Evolutionary conservation across 1,139 yeast species (phyloP), one percentile per base, ranked within the genome.

Genomic region (Protomyces pachydermus): DNA sequence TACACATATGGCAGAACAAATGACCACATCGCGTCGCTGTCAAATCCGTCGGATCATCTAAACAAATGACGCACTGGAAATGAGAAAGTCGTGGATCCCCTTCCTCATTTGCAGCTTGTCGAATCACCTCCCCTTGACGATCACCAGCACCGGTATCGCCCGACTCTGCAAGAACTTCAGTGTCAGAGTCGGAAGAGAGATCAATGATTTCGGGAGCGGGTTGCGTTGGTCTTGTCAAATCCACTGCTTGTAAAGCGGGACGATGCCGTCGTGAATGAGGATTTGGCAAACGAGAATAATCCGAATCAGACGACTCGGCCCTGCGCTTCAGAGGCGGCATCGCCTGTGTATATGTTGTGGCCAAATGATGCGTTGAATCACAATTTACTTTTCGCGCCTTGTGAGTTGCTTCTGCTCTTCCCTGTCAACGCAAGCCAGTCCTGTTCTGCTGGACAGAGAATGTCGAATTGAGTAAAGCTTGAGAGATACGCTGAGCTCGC

Each of bases 11-110:
- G 18, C 64, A 60, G 48, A 54, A 60, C 2, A 60, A 32, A n/a
- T 60, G 58, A 10, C 64, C 64, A 34, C 64, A 60, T 6, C 57
- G 23, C 48, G 64, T 60, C 20, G 64, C 64, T 2, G 64, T 54
- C 38, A 60, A 52, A 25, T 60, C 64, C 18, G 64, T 60, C 16
- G 64, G 64, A 3, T 39, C 20, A 18, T 60, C 64, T n/a, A 60
- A 48, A 35, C 64, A 60, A 12, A 60, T 54, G 50, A 60, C 64
- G 28, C 64, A 60, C 23, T 46, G 53, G 38, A 60, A n/a, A 28
- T 34, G 39, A n/a, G 56, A 39, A 6, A 58, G 56, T n/a, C 62
- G 62, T 14, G 62, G 56, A 52, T 58, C 56, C 32, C 45, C 52
- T 18, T 53, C 23, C 23, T 50, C 54, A 14, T 57, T 57, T 14